Base-by-base conservation (phyloP, 306 rosid species). In the Dryas drummondii region DNA sequence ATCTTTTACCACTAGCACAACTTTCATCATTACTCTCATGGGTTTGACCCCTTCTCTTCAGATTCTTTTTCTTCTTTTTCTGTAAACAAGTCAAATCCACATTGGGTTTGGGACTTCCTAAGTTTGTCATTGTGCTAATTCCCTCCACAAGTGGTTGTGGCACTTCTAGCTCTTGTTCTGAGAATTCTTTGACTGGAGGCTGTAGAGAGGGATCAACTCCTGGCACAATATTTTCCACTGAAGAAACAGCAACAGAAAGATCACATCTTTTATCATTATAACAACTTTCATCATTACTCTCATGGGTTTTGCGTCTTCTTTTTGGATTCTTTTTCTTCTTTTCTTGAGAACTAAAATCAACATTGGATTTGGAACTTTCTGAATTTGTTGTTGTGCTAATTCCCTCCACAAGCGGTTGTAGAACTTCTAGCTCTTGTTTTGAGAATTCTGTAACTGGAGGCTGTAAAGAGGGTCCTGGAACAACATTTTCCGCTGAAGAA, bases 61-160 rank as follows among this genome's bases (percentile, higher is more conserved):
- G 27, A 6, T 47, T 46, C 13, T 46, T 58, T n/a, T 72, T 72
- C 76, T 46, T 58, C 26, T 27, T 54, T 58, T 55, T 37, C 26
- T 11, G 5, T 22, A 15, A 54, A 58, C 16, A 5, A 66, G 66
- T 55, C 53, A 46, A 42, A 44, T 65, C 52, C 16, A 45, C 68
- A 46, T 12, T 49, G 10, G 17, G 67, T 22, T 58, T 13, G 71
- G 44, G 26, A 44, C 74, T 65, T 55, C 70, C 72, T 68, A 82
- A 81, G 63, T 72, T 76, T 47, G 49, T 78, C 22, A 37, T 50
- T 42, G 67, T 16, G 75, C 76, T 10, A 65, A 49, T 65, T 7
- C 63, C 72, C 19, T 61, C 81, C 19, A 45, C 70, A 68, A 53
- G 64, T 59, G 84, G 80, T 71, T 76, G 59, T 70, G 60, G n/a